Evolutionary conservation across 1,284 basidiomycete genomes (phyloP), one percentile per base, ranked within the genome.

Genomic region (Chondrostereum purpureum): DNA sequence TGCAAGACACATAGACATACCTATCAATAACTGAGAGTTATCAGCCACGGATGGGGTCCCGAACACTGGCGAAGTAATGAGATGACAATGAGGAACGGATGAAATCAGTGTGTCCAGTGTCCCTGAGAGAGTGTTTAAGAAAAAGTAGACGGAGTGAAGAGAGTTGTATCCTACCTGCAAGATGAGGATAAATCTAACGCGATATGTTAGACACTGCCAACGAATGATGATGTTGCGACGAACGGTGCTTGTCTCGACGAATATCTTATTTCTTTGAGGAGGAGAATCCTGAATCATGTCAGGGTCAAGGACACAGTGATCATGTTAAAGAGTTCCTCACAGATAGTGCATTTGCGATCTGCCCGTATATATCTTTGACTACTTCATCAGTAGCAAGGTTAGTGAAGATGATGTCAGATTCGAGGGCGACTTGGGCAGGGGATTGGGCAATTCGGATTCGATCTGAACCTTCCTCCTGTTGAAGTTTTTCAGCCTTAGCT

Each of bases 371-470:
- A n/a, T 61, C 64, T 60, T 78, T 77, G 6, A 90, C 86, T 6
- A 78, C 86, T 5, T 74, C 75, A 55, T 96, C 92, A 52, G 76
- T 78, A 12, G 78, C 74, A 20, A 95, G 73, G 50, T 77, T 83
- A 35, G 88, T 88, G 58, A 95, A 68, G 57, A 95, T 76, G 53
- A 95, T 66, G 64, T 95, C 89, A 59, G 86, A 88, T 55, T 83
- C 69, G 11, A 52, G 58, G 1, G 72, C 86, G 46, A 91, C 54
- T 48, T 88, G 70, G 37, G 69, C 75, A 14, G 75, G 64, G 45
- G 66, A 66, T 17, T 75, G 63, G 3, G 83, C 82, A 38, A 86
- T 69, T 22, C 59, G 59, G 56, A 82, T 63, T 50, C 73, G 72
- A 43, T 67, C 59, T 18, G 68, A 56, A 13, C 80, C 79, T 18